Base-by-base conservation (phyloP, 257 asterid genomes). In the Penstemon barbatus region DNA sequence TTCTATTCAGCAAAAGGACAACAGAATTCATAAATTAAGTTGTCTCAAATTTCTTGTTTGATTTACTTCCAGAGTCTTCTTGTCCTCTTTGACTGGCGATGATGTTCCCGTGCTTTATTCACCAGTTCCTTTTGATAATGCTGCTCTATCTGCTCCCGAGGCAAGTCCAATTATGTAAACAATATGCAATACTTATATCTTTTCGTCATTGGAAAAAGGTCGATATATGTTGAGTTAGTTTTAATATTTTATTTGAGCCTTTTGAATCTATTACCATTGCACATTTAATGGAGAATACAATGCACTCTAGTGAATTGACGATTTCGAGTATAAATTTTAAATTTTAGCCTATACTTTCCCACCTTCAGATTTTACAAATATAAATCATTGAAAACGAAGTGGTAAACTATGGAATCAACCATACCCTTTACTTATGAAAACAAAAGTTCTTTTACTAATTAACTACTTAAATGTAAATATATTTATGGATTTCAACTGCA, bases 41-140 rank as follows among this genome's bases (percentile, higher is more conserved):
- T 61, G 50, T 54, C 76, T 71, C 42, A 41, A 52, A 39, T 70
- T 67, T 70, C 41, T 67, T 63, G 71, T 52, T 52, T 75, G 55
- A 61, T 76, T 71, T 76, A 40, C 55, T 58, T 70, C 58, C 92
- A 94, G 99, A 84, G 85, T 53, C 58, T 74, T 81, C 65, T 73
- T 83, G 64, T 61, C 83, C 45, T 83, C 97, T 72, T 72, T 91
- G 77, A 79, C 86, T 78, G 96, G 86, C 43, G 83, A 70, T 74
- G 99, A 94, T 82, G 97, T 94, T 70, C 99, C 99, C 3, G 66
- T 84, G 75, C 82, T 94, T 63, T 88, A 83, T 83, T 89, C 99
- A 51, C 93, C 97, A 19, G 80, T 86, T 73, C 92, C 92, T 36
- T 94, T 91, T 71, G 82, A 83, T 63, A 89, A 94, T 76, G 96